Evolutionary conservation across 768 basidiomycete species (phyloP).

Genomic region (Bullera alba): DNA sequence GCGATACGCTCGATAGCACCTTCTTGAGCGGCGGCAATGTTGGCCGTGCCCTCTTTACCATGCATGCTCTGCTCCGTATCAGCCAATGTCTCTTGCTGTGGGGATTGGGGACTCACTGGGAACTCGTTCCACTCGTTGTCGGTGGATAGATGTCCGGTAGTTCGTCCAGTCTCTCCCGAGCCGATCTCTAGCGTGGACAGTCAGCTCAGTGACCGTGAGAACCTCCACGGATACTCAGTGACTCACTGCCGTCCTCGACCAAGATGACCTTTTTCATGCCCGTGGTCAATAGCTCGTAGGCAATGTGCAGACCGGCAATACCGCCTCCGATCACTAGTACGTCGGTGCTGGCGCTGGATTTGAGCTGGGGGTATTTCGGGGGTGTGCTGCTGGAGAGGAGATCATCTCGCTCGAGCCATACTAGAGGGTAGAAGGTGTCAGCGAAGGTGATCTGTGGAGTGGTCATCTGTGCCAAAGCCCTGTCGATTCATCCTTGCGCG

Average conservation of each 20-base stretch:
- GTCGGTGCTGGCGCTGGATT: conserved; percentile 8
- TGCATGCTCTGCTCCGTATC: conserved; percentile 10
- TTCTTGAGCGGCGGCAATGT: conserved; percentile 21
- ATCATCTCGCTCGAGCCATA: conserved; percentile 20
- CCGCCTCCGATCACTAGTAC: conserved; percentile 20
- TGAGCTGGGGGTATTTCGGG: conserved; percentile 10
- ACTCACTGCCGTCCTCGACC: conserved; percentile 28
- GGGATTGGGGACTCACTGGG: conserved; percentile 5
- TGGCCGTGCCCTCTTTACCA: conserved; percentile 14
- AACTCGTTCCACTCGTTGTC: conserved; percentile 24
- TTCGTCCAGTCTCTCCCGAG: conserved; percentile 22
- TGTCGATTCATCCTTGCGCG: too few species aligned
- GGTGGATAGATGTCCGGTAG: conserved; percentile 17
- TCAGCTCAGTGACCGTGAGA: neutral
- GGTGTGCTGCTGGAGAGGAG: conserved; percentile 4
- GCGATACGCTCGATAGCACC: conserved; percentile 21
- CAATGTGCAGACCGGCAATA: conserved; percentile 22
- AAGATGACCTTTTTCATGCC: conserved; percentile 20
- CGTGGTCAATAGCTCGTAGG: conserved; percentile 15
- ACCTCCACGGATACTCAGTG: too few species aligned
- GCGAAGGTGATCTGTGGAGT: too few species aligned
- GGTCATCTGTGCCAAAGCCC: too few species aligned
- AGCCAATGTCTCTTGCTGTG: neutral
- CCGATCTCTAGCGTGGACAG: conserved; percentile 11
- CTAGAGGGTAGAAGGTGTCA: neutral